phyloP scores from a whole-genome alignment of 2,329 filamentous ascomycete genomes.

The Zasmidium angulare region DNA sequence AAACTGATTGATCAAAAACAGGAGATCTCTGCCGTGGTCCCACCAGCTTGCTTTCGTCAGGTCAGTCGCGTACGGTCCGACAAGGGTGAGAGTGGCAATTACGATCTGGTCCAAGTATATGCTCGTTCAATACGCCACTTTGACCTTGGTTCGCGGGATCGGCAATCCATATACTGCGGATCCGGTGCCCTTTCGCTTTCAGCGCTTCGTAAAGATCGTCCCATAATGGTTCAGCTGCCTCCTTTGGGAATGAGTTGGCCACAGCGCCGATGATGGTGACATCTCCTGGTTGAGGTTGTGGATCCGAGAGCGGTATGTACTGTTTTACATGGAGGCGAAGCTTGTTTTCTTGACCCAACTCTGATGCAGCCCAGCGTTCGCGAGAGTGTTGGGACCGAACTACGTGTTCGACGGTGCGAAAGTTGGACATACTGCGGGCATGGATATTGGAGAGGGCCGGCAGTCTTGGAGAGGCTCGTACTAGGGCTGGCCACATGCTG shows the following conservation, averaged over 20 bases:
- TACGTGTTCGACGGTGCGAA: conserved; percentile 16
- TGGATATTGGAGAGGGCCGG: background rate
- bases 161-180: conserved; percentile 83
- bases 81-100: conserved; percentile 34
- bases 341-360: conserved; percentile 11
- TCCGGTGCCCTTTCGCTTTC: conserved; percentile 60
- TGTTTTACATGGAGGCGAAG: conserved; percentile 59
- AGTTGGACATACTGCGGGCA: conserved; percentile 8
- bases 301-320: conserved; percentile 60
- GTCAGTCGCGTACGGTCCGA: background rate
- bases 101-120: conserved; percentile 78
- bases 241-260: conserved; percentile 90
- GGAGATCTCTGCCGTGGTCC: conserved; percentile 77
- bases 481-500: background rate
- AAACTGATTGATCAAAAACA: conserved; percentile 78
- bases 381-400: conserved; percentile 19
- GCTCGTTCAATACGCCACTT: conserved; percentile 74
- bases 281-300: conserved; percentile 68
- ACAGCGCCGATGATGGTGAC: conserved; percentile 83
- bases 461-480: no score
- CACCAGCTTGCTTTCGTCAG: conserved; percentile 55
- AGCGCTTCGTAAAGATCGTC: conserved; percentile 82
- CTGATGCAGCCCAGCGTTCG: conserved; percentile 11
- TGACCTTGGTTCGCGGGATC: conserved; percentile 82
- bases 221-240: conserved; percentile 35